Conservation (phyloP, 495 filamentous ascomycete genomes). For the Annulohypoxylon moriforme region DNA sequence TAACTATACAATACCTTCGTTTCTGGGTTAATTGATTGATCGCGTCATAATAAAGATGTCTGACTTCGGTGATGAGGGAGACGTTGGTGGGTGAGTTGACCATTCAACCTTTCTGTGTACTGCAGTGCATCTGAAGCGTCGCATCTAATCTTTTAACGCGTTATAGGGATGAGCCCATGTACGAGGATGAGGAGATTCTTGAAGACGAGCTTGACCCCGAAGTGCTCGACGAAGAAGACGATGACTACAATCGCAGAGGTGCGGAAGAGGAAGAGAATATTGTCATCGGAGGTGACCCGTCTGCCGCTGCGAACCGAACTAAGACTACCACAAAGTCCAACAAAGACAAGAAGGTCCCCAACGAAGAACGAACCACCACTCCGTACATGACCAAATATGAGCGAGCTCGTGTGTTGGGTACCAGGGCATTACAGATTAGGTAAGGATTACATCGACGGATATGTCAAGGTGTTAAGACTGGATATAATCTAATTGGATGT, state of each 20-base stretch:
- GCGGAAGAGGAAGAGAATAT: conserved; percentile 66
- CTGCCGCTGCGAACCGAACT: conserved; percentile 68
- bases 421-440: conserved; percentile 95
- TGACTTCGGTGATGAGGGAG: conserved; percentile 81
- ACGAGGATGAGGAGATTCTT: conserved; percentile 56
- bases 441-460: conserved; percentile 54
- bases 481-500: conserved; percentile 9
- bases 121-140: conserved; percentile 12
- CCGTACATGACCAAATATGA: conserved; percentile 99
- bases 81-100: conserved; percentile 60
- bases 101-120: conserved; percentile 7
- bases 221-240: conserved; percentile 69
- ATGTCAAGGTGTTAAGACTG: background rate
- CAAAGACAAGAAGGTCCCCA: conserved; percentile 89
- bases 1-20: conserved; percentile 14
- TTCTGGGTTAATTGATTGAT: conserved; percentile 15
- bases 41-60: conserved; percentile 70
- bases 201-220: conserved; percentile 64
- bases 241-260: conserved; percentile 60
- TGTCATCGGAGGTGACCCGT: conserved; percentile 79
- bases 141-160: conserved; percentile 23
- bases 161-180: conserved; percentile 65
- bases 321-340: conserved; percentile 63
- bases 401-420: conserved; percentile 90
- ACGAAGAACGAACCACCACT: conserved; percentile 89